Evolutionary conservation across 2,329 filamentous ascomycete species (phyloP), one percentile per base, ranked within the genome.

Genomic region (Geoglossum cookeanum): DNA sequence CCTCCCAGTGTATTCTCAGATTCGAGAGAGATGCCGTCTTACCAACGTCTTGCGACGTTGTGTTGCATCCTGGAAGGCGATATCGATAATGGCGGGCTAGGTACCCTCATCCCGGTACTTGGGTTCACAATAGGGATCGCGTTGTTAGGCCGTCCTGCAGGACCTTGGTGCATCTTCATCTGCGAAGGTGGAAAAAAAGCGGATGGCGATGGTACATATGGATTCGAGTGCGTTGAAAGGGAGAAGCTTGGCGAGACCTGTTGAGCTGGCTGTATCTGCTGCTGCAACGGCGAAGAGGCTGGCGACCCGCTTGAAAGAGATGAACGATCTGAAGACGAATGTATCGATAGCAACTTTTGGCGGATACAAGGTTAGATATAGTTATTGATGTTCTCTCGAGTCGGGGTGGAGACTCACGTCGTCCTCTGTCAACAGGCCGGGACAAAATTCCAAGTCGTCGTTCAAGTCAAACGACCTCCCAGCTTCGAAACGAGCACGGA

Each of bases 71-170:
- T 76, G 67, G 74, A 78, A 59, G 81, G 80, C 58, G 80, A 82
- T 66, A 83, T 77, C 62, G 78, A 81, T 61, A 84, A 84, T 30
- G 91, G 88, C 63, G 91, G 91, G 74, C 88, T 94, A 58, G 88
- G 83, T 75, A 96, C 84, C 66, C 81, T 80, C 69, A 89, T 82
- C 67, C 92, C 89, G 58, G 91, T 96, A 64, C 80, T 86, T 57
- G 92, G 92, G 76, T 98, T 94, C 72, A 97, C 87, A 69, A 98
- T 98, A 59, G 91, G 91, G 63, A 97, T 97, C 66, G 92, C 88
- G 70, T 96, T 97, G 71, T 89, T 87, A 59, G 85, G 81, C 64
- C 92, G 87, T 62, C 90, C 87, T 60, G 90, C 87, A 60, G 90
- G 78, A 60, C 90, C 88, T 75, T 96, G 91, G 72, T 95, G 88